Base-by-base conservation (phyloP, 2,329 filamentous ascomycete species). In the Trematosphaeria pertusa region DNA sequence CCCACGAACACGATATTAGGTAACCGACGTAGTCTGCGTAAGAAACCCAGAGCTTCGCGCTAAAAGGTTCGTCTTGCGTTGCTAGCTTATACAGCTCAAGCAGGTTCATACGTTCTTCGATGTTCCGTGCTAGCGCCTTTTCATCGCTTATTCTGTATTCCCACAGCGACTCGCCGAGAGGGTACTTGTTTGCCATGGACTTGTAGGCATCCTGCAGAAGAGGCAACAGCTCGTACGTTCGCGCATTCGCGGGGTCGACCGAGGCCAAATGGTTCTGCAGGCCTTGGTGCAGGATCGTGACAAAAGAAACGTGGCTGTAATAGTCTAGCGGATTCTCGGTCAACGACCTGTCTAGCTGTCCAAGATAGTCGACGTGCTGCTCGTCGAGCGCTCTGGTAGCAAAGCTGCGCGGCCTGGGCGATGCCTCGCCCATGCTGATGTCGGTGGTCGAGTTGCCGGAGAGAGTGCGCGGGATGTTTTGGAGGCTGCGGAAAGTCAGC, bases 11-110 rank as follows among this genome's bases (percentile, higher is more conserved):
- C 40, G 79, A 78, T 69, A 89, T 86, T 9, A 91, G 83, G 15
- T 82, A 81, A 79, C 87, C 86, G 53, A 92, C 85, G 72, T 87
- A 93, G 61, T 91, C 85, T 70, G 87, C 89, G 65, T 92, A 93
- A 20, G 85, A 81, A 49, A 86, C 80, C 89, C 89, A 94, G 31
- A 93, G 75, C 53, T 82, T 84, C 49, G 87, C 77, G 61, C 89
- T 92, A 57, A 81, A 85, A 9, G 87, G 87, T 71, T 93, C 89
- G 41, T 88, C 86, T 47, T 76, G 74, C 17, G 87, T 82, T 46
- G 89, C 88, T 57, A 81, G 81, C 58, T 87, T 85, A 73, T 85
- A 91, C 34, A 88, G 74, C 69, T 93, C 89, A 64, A 91, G 80
- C 37, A 89, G 78, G 51, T 81, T 79, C 65, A 90, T 81, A 58